These are phyloP conservation scores for Ophiosphaerella narmari DNA, from an alignment of 2,329 filamentous ascomycete genomes.

Conservation along the genomic window DNA sequence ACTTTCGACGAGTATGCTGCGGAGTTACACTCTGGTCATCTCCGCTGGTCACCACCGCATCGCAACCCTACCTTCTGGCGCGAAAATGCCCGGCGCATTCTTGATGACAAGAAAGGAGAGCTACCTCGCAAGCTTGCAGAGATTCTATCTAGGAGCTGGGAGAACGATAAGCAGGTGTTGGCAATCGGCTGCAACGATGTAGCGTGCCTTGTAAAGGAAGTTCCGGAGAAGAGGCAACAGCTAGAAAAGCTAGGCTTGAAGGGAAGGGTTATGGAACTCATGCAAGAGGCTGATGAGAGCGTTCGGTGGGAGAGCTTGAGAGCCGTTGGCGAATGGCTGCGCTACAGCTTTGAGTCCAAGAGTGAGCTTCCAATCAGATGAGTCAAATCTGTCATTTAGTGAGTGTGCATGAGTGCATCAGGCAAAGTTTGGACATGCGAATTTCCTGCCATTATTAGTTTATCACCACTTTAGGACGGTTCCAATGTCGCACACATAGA, in stretches of 20 bases:
- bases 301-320: conserved; percentile 92
- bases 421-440: neutral
- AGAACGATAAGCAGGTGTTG: conserved; percentile 82
- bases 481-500: neutral
- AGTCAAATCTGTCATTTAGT: neutral
- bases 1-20: conserved; percentile 74
- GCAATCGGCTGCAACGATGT: conserved; percentile 94
- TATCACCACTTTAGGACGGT: neutral
- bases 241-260: conserved; percentile 87
- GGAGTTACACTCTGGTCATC: conserved; percentile 82
- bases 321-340: conserved; percentile 78
- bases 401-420: neutral
- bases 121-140: conserved; percentile 81
- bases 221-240: conserved; percentile 78
- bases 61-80: conserved; percentile 86
- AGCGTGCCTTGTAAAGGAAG: conserved; percentile 84
- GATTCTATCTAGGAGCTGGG: conserved; percentile 81
- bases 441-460: neutral
- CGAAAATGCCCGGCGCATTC: conserved; percentile 84
- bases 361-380: conserved; percentile 36
- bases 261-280: conserved; percentile 87
- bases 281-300: conserved; percentile 85
- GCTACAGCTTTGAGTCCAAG: conserved; percentile 60
- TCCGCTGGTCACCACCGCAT: conserved; percentile 92
- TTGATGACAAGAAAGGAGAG: conserved; percentile 80